Conservation (phyloP, 495 filamentous ascomycete genomes). For the Lasiosphaeria hispida region DNA sequence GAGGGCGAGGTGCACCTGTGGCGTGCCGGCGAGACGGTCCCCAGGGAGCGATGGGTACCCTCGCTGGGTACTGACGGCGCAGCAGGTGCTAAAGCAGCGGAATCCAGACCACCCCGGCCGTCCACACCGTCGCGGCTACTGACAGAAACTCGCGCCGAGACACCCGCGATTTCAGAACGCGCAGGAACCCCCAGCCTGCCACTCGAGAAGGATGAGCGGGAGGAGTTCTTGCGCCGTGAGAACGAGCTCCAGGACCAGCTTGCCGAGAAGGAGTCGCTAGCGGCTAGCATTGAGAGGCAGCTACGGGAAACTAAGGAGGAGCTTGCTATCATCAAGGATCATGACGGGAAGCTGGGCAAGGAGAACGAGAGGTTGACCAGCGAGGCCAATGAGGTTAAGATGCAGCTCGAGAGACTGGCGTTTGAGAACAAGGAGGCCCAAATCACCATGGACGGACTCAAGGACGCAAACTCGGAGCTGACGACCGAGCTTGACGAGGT, state of each 20-base stretch:
- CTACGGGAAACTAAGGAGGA: constrained; percentile 82
- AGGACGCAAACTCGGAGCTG: constrained; percentile 91
- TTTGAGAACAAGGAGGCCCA: constrained; percentile 95
- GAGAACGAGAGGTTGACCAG: constrained; percentile 81
- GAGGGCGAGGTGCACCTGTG: constrained; percentile 83
- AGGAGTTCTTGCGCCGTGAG: constrained; percentile 92
- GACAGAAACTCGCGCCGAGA: constrained; percentile 74
- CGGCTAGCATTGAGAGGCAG: constrained; percentile 71
- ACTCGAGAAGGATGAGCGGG: constrained; percentile 92
- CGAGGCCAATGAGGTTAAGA: constrained; percentile 87
- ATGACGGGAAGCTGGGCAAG: constrained; percentile 72
- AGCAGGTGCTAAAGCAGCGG: constrained; percentile 58
- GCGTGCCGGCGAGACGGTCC: constrained; percentile 84
- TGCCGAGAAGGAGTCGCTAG: constrained; percentile 82
- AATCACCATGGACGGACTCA: constrained; percentile 96
- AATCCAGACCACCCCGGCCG: constrained; percentile 61
- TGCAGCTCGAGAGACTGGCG: constrained; percentile 91
- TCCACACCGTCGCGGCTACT: constrained; percentile 80
- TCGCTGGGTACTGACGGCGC: constrained; percentile 62
- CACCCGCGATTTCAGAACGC: constrained; percentile 63
- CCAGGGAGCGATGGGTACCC: constrained; percentile 67
- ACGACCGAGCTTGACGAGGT: constrained; percentile 89
- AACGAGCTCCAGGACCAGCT: constrained; percentile 97
- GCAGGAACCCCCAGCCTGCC: constrained; percentile 81
- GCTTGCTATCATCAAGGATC: constrained; percentile 74